Evolutionary conservation across 2,329 filamentous ascomycete species (phyloP), one percentile per base, ranked within the genome.

Genomic region (Phialocephala subalpina): DNA sequence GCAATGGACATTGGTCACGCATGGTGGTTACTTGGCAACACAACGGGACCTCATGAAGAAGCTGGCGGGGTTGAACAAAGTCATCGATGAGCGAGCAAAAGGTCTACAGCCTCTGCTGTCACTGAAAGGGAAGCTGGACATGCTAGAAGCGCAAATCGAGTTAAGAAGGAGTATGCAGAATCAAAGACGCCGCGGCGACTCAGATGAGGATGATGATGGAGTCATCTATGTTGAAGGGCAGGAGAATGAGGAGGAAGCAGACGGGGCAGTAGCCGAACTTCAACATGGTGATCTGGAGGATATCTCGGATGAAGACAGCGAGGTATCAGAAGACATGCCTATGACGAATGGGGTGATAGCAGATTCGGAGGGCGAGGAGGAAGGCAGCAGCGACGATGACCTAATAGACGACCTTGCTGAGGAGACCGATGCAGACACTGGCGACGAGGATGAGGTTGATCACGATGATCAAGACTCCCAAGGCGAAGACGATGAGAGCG

Each of bases 61-160:
- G 76, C 86, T 99, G 66, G 85, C 87, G 57, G 90, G 91, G 47
- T 84, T 99, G 62, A 92, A 95, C 78, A 91, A 92, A 76, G 95
- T 98, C 20, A 87, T 98, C 66, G 91, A 94, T 69, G 93, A 97
- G 80, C 89, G 96, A 49, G 91, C 94, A 38, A 90, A 90, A 69
- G 94, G 93, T 18, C 84, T 98, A 27, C 89, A 92, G 68, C 93
- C 92, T 70, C 83, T 99, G 55, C 83, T 99, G 40, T 87, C 94
- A 22, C 85, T 99, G 67, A 97, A 97, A 82, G 96, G 96, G 27
- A 97, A 97, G 80, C 85, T 99, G 36, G 95, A 98, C 76, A 93
- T 99, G 87, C 85, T 98, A 58, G 92, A 96, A 74, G 90, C 93
- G 7, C 96, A 99, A 80, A 90, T 98, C 78, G 88, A 92, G 73